Conservation (phyloP, 2,329 filamentous ascomycete species). For the Scedosporium apiospermum region DNA sequence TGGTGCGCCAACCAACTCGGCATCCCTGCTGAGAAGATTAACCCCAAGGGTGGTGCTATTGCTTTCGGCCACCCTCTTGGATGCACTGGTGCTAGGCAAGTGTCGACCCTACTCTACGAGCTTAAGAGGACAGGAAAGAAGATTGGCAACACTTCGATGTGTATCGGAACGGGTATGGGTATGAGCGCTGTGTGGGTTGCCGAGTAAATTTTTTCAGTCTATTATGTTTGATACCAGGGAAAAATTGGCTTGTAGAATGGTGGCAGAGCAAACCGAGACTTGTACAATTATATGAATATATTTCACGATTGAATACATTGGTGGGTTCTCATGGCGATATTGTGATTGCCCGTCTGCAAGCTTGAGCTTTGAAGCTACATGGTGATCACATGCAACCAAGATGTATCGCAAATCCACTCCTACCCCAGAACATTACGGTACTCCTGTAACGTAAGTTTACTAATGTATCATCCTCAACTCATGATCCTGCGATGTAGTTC, state of each 20-base stretch:
- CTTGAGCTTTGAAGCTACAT: neutral
- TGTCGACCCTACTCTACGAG: constrained; percentile 86
- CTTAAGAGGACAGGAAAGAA: constrained; percentile 73
- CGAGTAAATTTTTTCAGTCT: constrained; percentile 46
- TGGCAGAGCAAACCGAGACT: neutral
- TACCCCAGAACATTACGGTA: too few relatives aligned
- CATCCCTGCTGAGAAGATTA: constrained; percentile 77
- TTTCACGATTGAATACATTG: neutral
- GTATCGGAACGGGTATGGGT: constrained; percentile 92
- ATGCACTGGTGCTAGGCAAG: constrained; percentile 87
- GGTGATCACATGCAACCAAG: too few relatives aligned
- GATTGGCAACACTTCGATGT: constrained; percentile 93
- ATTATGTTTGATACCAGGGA: neutral
- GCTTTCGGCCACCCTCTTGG: constrained; percentile 93
- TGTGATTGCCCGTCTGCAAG: neutral
- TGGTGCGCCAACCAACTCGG: constrained; percentile 88
- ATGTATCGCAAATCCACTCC: too few relatives aligned
- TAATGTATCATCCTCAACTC: too few relatives aligned
- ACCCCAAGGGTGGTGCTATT: constrained; percentile 94
- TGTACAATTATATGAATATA: neutral
- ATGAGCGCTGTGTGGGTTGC: constrained; percentile 96
- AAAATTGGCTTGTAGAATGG: neutral
- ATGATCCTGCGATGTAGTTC: too few relatives aligned
- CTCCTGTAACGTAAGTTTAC: too few relatives aligned
- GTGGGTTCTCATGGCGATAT: neutral